These are phyloP conservation scores for Cladosporium oxysporum DNA, from an alignment of 2,329 filamentous ascomycete genomes.

Conservation along the genomic window DNA sequence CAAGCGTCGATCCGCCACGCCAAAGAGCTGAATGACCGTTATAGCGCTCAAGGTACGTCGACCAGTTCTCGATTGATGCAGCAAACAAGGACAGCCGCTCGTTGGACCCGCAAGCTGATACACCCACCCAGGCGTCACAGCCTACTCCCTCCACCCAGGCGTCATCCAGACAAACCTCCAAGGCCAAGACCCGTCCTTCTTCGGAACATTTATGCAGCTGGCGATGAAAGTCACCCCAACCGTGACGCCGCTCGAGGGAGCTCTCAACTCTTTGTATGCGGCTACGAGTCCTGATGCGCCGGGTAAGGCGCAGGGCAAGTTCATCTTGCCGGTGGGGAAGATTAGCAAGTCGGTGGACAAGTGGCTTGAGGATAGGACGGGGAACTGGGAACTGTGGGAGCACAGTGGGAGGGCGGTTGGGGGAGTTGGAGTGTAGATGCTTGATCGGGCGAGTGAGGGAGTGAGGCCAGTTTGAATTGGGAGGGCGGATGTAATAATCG, in stretches of 20 bases:
- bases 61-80: too few relatives aligned
- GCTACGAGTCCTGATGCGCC: conserved; percentile 13
- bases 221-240: neutral
- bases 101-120: neutral
- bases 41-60: conserved; percentile 13
- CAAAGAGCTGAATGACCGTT: conserved; percentile 16
- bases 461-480: neutral
- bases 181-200: neutral
- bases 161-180: conserved; percentile 4
- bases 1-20: conserved; percentile 12
- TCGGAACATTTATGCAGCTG: neutral
- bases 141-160: conserved; percentile 11
- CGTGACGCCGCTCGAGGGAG: neutral
- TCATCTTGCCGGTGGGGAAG: neutral
- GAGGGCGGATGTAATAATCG: neutral
- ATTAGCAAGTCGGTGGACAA: neutral
- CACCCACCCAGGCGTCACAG: neutral
- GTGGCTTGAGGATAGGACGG: neutral
- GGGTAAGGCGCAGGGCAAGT: neutral
- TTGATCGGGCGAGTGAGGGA: neutral
- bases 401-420: neutral
- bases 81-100: too few relatives aligned
- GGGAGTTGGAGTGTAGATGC: neutral
- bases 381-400: neutral
- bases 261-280: neutral